Evolutionary conservation across 768 basidiomycete species (phyloP), one percentile per base, ranked within the genome.

Genomic region (Auricularia auricula-judae): DNA sequence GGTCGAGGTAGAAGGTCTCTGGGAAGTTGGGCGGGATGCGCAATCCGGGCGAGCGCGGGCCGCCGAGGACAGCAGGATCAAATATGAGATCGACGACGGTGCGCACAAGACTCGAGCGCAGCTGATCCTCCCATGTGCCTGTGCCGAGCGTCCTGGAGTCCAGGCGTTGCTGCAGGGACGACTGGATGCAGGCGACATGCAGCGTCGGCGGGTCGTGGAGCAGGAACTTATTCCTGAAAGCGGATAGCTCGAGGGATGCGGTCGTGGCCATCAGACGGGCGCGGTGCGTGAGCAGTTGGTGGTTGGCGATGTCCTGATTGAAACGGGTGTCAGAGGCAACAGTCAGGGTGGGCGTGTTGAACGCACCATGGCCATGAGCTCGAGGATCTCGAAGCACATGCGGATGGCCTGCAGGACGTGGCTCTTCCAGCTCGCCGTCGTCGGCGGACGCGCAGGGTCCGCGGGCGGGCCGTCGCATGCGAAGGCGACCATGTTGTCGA

Each of bases 331-430:
- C 66, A 42, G 64, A 60, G 47, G 66, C 11, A 67, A 65, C 61
- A 67, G 58, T 51, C 34, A 34, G 35, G 2, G 67, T 64, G 60
- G 56, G 71, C 63, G 39, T 66, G 36, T 56, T 23, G 58, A 53
- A 83, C 90, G 71, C 71, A 91, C 93, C 71, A 97, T 81, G 80
- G 95, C 95, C 94, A 97, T 96, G 66, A 95, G 82, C 76, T 96
- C 94, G 44, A 95, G 79, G 67, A 96, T 86, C 72, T 95, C 93
- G 73, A 94, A 84, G 77, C 91, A 92, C 81, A 87, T 81, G 66
- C 88, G 79, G 65, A 95, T 81, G 7, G 91, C 90, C 61, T 66
- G 61, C 68, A 66, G 36, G 34, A 59, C 34, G 64, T 66, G 14
- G 60, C 61, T 42, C 61, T 36, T 63, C 44, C 4, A 34, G 35